phyloP scores from a whole-genome alignment of 257 asterid species.

The Euphrasia confusa region DNA sequence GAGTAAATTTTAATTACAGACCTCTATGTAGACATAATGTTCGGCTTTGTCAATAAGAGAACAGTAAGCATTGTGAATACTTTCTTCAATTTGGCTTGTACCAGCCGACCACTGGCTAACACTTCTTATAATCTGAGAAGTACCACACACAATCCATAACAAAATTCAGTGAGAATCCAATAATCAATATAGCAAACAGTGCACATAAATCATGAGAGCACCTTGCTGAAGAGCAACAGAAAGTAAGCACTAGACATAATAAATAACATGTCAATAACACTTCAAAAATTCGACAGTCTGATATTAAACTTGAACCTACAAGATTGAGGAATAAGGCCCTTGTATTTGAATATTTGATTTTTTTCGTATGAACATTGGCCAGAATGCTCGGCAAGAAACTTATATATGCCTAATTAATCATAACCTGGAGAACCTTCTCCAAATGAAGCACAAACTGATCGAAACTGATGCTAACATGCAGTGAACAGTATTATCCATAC shows the following conservation, averaged over 20 bases:
- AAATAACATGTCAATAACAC: slow-evolving; percentile 14
- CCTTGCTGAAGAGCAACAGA: slow-evolving; percentile 15
- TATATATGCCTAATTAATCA: slow-evolving; percentile 6
- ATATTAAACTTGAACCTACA: background rate
- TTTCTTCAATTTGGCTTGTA: slow-evolving; percentile 88
- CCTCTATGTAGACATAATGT: slow-evolving; percentile 88
- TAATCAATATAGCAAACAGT: slow-evolving; percentile 13
- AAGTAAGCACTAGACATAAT: slow-evolving; percentile 12
- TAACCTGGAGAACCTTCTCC: slow-evolving; percentile 14
- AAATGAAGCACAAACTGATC: slow-evolving; percentile 4
- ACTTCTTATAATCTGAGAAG: slow-evolving; percentile 72
- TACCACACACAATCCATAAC: slow-evolving; percentile 24
- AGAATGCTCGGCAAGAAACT: background rate
- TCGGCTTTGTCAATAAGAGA: slow-evolving; percentile 91
- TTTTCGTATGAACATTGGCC: slow-evolving; percentile 2
- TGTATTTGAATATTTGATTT: slow-evolving; percentile 5
- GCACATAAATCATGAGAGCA: slow-evolving; percentile 15
- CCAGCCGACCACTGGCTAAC: slow-evolving; percentile 99
- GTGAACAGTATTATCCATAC: slow-evolving; percentile 15
- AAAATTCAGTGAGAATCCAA: slow-evolving; percentile 18
- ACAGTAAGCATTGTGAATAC: slow-evolving; percentile 89
- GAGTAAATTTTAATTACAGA: slow-evolving; percentile 27
- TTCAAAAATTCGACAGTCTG: background rate
- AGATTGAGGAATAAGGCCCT: background rate
- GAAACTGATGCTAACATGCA: background rate